Conservation (phyloP, 768 basidiomycete species). For the Inosperma sp. region DNA sequence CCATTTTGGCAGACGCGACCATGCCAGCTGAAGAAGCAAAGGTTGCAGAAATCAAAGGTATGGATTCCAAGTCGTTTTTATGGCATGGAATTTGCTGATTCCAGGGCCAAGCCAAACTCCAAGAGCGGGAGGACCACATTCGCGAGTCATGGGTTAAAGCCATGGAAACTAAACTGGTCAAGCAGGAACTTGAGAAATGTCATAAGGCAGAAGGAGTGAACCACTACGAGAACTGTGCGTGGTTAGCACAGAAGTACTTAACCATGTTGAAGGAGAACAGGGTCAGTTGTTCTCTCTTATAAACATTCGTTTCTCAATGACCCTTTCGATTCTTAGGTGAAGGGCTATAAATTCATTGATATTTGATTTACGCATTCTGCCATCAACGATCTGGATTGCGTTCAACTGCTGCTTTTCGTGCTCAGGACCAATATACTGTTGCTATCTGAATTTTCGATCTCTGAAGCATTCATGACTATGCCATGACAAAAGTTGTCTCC, state of each 20-base stretch:
- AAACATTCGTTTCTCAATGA: too few species aligned
- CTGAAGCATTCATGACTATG: too few species aligned
- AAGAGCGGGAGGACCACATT: conserved; percentile 69
- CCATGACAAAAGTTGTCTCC: too few species aligned
- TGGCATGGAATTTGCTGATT: background rate
- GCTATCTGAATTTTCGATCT: too few species aligned
- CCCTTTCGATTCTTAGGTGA: conserved; percentile 45
- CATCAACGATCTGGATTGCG: too few species aligned
- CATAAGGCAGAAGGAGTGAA: conserved; percentile 89
- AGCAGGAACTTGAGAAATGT: conserved; percentile 85
- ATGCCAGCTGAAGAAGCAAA: conserved; percentile 26
- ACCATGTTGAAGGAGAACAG: conserved; percentile 73
- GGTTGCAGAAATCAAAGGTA: conserved; percentile 49
- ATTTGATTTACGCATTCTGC: conserved; percentile 17
- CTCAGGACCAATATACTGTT: too few species aligned
- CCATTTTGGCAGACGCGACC: too few species aligned
- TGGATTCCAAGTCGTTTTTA: conserved; percentile 5
- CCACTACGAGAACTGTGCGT: conserved; percentile 83
- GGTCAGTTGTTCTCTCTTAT: conserved; percentile 44
- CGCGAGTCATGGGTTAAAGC: conserved; percentile 92
- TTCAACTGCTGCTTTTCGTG: too few species aligned
- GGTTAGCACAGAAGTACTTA: conserved; percentile 78
- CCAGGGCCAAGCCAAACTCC: conserved; percentile 47
- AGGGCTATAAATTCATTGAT: conserved; percentile 82
- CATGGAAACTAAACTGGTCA: conserved; percentile 89